These are phyloP conservation scores for Forsythia suspensa DNA, from an alignment of 257 asterid species.

Conservation along the genomic window DNA sequence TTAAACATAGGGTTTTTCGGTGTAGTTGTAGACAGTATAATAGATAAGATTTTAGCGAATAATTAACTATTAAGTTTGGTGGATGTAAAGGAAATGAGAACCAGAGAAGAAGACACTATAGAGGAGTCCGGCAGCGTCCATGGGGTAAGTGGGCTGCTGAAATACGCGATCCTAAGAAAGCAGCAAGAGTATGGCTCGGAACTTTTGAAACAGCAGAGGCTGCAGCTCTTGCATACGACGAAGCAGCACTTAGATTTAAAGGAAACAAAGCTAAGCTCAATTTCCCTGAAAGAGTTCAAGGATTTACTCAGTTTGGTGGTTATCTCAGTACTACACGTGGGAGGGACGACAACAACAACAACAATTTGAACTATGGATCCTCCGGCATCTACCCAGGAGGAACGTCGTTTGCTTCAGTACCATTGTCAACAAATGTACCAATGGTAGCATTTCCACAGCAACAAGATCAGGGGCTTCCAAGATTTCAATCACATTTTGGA, in stretches of 20 bases:
- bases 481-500: conserved; percentile 34
- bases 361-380: conserved; percentile 12
- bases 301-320: not conserved
- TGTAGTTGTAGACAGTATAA: not conserved
- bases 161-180: conserved; percentile 80
- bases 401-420: not conserved
- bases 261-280: conserved; percentile 90
- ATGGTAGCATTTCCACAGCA: conserved; percentile 15
- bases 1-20: not conserved
- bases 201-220: conserved; percentile 77
- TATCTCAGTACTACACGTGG: not conserved
- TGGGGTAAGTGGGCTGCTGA: conserved; percentile 98
- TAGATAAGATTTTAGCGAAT: not conserved
- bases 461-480: conserved; percentile 26
- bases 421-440: not conserved
- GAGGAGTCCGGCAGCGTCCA: conserved; percentile 87
- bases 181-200: conserved; percentile 86
- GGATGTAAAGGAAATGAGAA: conserved; percentile 22
- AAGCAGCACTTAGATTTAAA: conserved; percentile 80
- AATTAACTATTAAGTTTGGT: not conserved
- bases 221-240: conserved; percentile 80
- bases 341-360: conserved; percentile 10
- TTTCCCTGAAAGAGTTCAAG: conserved; percentile 82
- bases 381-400: not conserved
- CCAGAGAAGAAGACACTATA: conserved; percentile 57